Percentiles rank a stretch among this genome's conserved stretches.
Conservation (phyloP, 352 stramenopile species). For the Pelagophyceae sp. region DNA sequence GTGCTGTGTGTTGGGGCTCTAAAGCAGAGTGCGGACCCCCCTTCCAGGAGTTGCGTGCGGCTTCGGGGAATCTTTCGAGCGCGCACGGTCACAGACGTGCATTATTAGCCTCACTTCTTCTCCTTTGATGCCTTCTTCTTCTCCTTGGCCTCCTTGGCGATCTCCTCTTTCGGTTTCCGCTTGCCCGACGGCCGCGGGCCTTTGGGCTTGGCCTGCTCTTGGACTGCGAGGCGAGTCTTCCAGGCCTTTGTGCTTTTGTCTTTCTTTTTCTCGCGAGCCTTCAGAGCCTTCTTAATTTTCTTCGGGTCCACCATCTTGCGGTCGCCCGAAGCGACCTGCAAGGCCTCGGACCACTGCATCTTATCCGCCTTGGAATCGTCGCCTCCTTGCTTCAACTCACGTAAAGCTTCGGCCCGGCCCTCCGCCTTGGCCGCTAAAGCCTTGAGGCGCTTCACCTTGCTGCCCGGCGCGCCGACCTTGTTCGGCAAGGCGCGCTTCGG, state of each 20-base stretch:
- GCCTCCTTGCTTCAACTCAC: neutral
- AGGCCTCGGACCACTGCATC: neutral
- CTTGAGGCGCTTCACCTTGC: conserved; percentile 5
- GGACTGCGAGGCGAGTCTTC: neutral
- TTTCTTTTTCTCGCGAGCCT: conserved; percentile 13
- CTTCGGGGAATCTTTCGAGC: too few relatives aligned
- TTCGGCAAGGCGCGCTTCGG: too few relatives aligned
- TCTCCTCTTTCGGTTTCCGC: too few relatives aligned
- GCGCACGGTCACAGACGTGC: too few relatives aligned
- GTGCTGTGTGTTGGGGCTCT: too few relatives aligned
- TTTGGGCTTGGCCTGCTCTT: neutral
- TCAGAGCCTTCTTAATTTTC: conserved; percentile 17
- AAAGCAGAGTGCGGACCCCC: too few relatives aligned
- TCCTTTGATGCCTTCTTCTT: too few relatives aligned
- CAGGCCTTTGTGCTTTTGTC: neutral
- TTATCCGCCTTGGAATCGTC: neutral
- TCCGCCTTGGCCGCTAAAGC: neutral
- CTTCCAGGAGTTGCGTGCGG: too few relatives aligned
- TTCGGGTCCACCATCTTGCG: neutral
- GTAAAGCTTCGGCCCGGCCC: neutral
- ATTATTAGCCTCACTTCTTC: too few relatives aligned
- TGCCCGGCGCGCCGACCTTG: conserved; percentile 2
- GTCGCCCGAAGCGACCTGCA: conserved; percentile 1
- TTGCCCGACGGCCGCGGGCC: too few relatives aligned
- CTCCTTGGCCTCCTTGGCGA: too few relatives aligned